Evolutionary conservation across 345 rosid genomes (phyloP).

Genomic region (Salix viminalis): DNA sequence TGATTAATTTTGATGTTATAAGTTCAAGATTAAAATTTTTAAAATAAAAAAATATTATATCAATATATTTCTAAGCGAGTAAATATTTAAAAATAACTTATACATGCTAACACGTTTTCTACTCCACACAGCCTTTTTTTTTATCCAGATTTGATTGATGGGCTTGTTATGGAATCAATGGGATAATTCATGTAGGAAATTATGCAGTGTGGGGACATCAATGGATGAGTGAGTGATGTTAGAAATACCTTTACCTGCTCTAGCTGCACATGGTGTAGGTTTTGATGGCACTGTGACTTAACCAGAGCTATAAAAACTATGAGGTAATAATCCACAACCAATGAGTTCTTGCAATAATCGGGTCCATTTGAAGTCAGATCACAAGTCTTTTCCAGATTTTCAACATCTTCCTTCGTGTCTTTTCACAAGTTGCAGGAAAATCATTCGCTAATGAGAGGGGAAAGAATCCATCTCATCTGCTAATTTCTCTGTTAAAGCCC

Average conservation of each 20-base stretch:
- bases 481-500: background rate
- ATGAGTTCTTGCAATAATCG: background rate
- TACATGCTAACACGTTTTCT: too few species aligned
- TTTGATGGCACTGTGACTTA: constrained; percentile 13
- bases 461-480: background rate
- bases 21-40: too few species aligned
- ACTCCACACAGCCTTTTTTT: background rate
- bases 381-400: constrained; percentile 14
- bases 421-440: constrained; percentile 1
- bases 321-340: background rate
- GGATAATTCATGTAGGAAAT: constrained; percentile 27
- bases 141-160: constrained; percentile 49
- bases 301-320: constrained; percentile 19
- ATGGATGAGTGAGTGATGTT: constrained; percentile 48
- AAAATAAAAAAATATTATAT: too few species aligned
- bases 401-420: background rate
- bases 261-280: constrained; percentile 21
- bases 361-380: constrained; percentile 22
- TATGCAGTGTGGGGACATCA: constrained; percentile 45
- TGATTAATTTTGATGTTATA: too few species aligned
- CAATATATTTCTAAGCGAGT: too few species aligned
- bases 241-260: constrained; percentile 23
- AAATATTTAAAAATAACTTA: too few species aligned
- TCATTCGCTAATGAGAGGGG: background rate
- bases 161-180: constrained; percentile 43